Evolutionary conservation across 2,329 filamentous ascomycete species (phyloP).

Genomic region (Neofusicoccum parvum): DNA sequence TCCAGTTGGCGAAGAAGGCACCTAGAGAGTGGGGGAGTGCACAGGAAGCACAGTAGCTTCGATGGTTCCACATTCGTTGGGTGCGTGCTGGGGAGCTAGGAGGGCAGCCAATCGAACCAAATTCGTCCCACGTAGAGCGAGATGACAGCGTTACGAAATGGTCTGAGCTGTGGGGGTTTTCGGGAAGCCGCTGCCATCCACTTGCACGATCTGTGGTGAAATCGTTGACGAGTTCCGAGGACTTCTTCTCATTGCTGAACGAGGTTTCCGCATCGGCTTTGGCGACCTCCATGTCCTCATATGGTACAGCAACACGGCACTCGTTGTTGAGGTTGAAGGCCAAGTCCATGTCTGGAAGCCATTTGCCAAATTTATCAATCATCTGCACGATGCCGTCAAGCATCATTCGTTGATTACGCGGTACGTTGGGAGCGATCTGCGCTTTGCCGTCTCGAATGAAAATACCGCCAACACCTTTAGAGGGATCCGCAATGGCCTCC

Average conservation of each 20-base stretch:
- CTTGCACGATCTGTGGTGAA: constrained; percentile 43
- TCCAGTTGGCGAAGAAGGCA: constrained; percentile 69
- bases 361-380: constrained; percentile 56
- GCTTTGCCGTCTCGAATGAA: constrained; percentile 57
- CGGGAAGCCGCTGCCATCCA: constrained; percentile 41
- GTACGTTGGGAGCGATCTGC: constrained; percentile 52
- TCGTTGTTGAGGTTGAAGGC: constrained; percentile 66
- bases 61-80: constrained; percentile 58
- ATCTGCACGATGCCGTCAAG: constrained; percentile 56
- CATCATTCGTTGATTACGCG: constrained; percentile 61
- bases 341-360: constrained; percentile 65
- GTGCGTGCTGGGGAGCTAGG: constrained; percentile 25
- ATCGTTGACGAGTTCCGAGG: constrained; percentile 23
- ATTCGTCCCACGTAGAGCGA: constrained; percentile 44
- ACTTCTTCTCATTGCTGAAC: background rate
- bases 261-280: background rate
- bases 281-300: constrained; percentile 25
- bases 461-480: constrained; percentile 59
- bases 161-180: constrained; percentile 25
- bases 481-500: constrained; percentile 55
- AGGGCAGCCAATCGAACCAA: constrained; percentile 56
- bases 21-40: constrained; percentile 65
- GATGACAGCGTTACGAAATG: constrained; percentile 39
- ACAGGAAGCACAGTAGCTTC: constrained; percentile 66
- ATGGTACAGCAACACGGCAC: constrained; percentile 58